Conservation (phyloP, 2,329 filamentous ascomycete species). For the Fusarium oligoseptatum region DNA sequence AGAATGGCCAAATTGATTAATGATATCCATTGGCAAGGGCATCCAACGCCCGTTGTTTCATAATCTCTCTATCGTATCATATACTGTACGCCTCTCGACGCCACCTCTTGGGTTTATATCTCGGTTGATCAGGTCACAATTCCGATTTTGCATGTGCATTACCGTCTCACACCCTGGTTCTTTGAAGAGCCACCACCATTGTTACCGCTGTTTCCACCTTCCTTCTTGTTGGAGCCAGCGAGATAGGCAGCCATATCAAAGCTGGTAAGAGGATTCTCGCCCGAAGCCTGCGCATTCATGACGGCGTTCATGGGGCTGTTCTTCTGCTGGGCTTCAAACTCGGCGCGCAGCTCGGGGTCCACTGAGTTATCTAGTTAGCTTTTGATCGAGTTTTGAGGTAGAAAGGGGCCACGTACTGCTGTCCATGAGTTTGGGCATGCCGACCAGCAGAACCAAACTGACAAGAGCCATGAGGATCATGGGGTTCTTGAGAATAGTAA, state of each 20-base stretch:
- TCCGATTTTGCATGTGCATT: not conserved
- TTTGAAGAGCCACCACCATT: constrained; percentile 46
- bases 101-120: not conserved
- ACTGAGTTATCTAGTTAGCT: constrained; percentile 65
- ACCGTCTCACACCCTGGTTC: constrained; percentile 59
- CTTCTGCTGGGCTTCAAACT: constrained; percentile 92
- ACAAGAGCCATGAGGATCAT: constrained; percentile 95
- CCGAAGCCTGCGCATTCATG: constrained; percentile 55
- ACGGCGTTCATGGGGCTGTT: constrained; percentile 74
- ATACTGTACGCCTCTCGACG: not conserved
- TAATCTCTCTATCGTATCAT: constrained; percentile 7
- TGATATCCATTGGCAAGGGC: constrained; percentile 8
- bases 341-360: constrained; percentile 95
- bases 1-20: constrained; percentile 1
- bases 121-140: not conserved
- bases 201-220: constrained; percentile 45
- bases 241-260: constrained; percentile 76
- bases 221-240: constrained; percentile 66
- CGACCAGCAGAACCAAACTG: constrained; percentile 85
- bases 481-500: constrained; percentile 89
- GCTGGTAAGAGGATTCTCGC: constrained; percentile 62
- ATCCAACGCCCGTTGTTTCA: constrained; percentile 10
- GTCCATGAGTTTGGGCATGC: constrained; percentile 95
- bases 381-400: not conserved
- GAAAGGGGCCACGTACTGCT: constrained; percentile 77